Conservation (phyloP, 1,139 yeast genomes). For the Taphrina sp. region DNA sequence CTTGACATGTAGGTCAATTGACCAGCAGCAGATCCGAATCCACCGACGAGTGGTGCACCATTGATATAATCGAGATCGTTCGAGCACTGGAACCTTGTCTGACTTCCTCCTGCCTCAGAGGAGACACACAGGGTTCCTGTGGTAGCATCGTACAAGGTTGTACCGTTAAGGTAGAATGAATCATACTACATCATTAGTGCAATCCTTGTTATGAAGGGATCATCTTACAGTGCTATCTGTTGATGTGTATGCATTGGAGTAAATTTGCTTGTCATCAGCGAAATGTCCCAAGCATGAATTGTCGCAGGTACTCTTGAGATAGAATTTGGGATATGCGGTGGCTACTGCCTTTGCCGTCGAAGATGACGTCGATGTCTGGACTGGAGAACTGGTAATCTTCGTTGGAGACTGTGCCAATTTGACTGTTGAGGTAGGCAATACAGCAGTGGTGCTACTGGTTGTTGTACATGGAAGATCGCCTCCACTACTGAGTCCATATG, state of each 20-base stretch:
- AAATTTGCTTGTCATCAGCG: slow-evolving; percentile 22
- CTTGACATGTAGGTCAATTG: neutral
- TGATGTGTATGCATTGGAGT: slow-evolving; percentile 15
- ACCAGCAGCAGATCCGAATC: neutral
- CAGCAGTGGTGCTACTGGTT: neutral
- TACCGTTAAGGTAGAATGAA: slow-evolving; percentile 6
- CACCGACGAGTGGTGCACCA: slow-evolving; percentile 3
- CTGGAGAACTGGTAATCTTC: neutral
- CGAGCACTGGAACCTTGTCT: slow-evolving; percentile 17
- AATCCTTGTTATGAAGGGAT: too few relatives aligned
- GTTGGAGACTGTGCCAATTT: neutral
- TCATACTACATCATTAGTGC: too few relatives aligned
- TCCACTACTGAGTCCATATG: too few relatives aligned
- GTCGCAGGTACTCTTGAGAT: slow-evolving; percentile 23
- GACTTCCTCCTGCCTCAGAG: slow-evolving; percentile 9
- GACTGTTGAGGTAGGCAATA: neutral
- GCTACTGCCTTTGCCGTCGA: neutral
- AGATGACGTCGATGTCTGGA: slow-evolving; percentile 3
- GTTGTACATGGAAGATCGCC: too few relatives aligned
- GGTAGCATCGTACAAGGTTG: slow-evolving; percentile 3
- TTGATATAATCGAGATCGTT: slow-evolving; percentile 14
- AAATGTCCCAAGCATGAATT: slow-evolving; percentile 14
- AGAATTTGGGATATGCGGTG: neutral
- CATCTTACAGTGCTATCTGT: slow-evolving; percentile 5
- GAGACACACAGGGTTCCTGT: slow-evolving; percentile 13